Evolutionary conservation across 257 asterid genomes (phyloP), one percentile per base, ranked within the genome.

Genomic region (Pogostemon cablin): DNA sequence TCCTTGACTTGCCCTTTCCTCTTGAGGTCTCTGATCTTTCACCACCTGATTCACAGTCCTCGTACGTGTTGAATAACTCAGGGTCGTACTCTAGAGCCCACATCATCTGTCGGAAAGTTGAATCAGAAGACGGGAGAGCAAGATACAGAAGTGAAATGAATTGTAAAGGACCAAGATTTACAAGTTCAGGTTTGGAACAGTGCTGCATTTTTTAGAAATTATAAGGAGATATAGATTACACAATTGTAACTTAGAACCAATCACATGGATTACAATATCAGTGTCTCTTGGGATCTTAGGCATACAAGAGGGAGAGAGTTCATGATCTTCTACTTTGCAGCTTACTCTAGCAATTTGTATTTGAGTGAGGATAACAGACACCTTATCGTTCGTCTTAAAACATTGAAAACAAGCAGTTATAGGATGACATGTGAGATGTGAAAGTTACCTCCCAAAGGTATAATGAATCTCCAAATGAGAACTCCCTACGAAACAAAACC

Each of bases 31-130:
- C 87, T 5, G 88, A 37, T 71, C 69, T 87, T 41, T 81, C 92
- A 47, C 66, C 8, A 32, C 79, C 59, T 5, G 75, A 71, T 20
- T 79, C 89, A 55, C 83, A 79, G 42, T 85, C 96, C 80, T 92
- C 92, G 32, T 89, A 86, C 72, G 72, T 4, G 54, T 71, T 6
- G 69, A 78, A 92, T 59, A 85, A 53, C 69, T 83, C 91, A 0
- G 98, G 96, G 38, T 92, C 91, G n/a, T 88, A 92, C 67, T 92
- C 98, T 50, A 92, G 78, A 6, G 96, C 98, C 98, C 98, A 92
- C 98, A 92, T 92, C 96, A 92, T 86, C 98, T 92, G 81, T 72
- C 47, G 37, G 58, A 55, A 35, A 54, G 40, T 12, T 20, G 48
- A 58, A 64, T 60, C n/a, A 76, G 55, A 66, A 69, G 20, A 41